Conservation (phyloP, 2,329 filamentous ascomycete species). For the Ciborinia camelliae region DNA sequence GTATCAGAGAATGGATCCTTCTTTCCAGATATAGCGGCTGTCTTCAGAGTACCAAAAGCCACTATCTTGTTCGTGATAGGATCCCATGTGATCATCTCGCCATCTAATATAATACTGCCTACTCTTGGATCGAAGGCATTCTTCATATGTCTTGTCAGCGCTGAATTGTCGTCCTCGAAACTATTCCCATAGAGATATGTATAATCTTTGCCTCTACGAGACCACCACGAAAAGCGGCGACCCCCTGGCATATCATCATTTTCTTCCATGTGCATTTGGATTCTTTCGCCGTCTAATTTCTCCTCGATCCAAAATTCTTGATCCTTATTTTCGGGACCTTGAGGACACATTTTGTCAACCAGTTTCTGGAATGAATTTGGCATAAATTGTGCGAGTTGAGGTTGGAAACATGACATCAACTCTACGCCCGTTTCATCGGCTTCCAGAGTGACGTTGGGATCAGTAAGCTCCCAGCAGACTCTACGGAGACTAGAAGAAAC, state of each 20-base stretch:
- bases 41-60: constrained; percentile 89
- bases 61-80: constrained; percentile 79
- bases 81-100: constrained; percentile 99
- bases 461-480: constrained; percentile 90
- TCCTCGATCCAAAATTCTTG: constrained; percentile 94
- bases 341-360: constrained; percentile 58
- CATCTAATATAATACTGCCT: constrained; percentile 84
- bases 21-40: constrained; percentile 77
- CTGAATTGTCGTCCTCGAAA: constrained; percentile 68
- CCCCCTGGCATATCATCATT: constrained; percentile 67
- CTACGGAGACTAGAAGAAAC: constrained; percentile 85
- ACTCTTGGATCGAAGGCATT: constrained; percentile 75
- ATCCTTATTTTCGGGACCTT: constrained; percentile 54
- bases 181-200: constrained; percentile 86
- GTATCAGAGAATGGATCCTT: constrained; percentile 61
- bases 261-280: constrained; percentile 89
- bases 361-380: constrained; percentile 78
- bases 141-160: constrained; percentile 75
- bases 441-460: constrained; percentile 69
- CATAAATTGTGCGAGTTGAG: constrained; percentile 90
- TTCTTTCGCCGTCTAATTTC: constrained; percentile 93
- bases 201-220: constrained; percentile 92
- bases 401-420: constrained; percentile 94
- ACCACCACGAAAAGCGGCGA: constrained; percentile 82
- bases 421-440: constrained; percentile 70